These are phyloP conservation scores for Primulina tabacum DNA, from an alignment of 257 asterid species.

Conservation along the genomic window DNA sequence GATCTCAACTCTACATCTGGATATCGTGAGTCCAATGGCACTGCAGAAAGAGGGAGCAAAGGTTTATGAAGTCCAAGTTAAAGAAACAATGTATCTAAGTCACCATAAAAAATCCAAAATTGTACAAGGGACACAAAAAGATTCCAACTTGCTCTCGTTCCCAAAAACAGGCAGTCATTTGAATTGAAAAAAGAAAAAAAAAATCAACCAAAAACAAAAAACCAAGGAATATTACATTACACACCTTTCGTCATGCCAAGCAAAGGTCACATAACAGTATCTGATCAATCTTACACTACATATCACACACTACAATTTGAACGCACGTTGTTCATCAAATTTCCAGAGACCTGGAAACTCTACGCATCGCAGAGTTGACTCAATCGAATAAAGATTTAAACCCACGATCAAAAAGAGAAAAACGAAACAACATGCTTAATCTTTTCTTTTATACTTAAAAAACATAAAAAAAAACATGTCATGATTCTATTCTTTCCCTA, in stretches of 20 bases:
- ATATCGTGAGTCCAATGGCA: conserved; percentile 51
- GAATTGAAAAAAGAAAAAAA: background rate
- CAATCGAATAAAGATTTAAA: conserved; percentile 1
- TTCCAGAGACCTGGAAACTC: conserved; percentile 12
- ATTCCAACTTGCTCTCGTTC: background rate
- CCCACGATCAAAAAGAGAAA: too few relatives aligned
- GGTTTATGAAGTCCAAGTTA: conserved; percentile 13
- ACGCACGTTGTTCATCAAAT: conserved; percentile 16
- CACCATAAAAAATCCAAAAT: conserved; percentile 12
- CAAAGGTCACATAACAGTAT: background rate
- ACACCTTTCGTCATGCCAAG: background rate
- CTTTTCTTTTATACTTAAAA: background rate
- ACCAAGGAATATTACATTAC: background rate
- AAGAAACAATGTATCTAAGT: conserved; percentile 3
- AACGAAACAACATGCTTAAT: too few relatives aligned
- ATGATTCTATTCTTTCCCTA: background rate
- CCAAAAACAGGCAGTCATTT: conserved; percentile 1
- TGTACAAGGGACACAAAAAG: conserved; percentile 3
- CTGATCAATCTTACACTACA: conserved; percentile 4
- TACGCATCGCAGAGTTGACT: conserved; percentile 11
- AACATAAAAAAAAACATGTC: background rate
- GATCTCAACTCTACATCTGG: conserved; percentile 65
- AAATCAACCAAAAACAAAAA: background rate
- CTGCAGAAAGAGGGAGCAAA: conserved; percentile 41
- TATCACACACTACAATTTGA: background rate